Percentiles rank a stretch among this genome's conserved stretches.
These are phyloP conservation scores for Magnaporthiopsis incrustans DNA, from an alignment of 2,329 filamentous ascomycete species.

Conservation along the genomic window DNA sequence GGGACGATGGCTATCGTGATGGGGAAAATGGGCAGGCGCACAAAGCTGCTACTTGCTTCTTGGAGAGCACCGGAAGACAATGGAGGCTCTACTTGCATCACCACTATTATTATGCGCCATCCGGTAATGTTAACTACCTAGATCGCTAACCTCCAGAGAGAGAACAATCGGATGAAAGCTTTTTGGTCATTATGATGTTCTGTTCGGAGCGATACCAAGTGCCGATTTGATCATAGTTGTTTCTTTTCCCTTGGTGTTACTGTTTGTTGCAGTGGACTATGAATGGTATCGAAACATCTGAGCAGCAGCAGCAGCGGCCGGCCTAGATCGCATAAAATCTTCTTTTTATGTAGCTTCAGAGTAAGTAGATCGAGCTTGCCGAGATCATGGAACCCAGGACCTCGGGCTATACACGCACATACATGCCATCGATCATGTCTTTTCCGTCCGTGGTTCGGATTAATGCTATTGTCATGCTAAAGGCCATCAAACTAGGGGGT, in stretches of 20 bases:
- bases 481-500: background rate
- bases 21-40: background rate
- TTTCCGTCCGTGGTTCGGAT: background rate
- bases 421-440: background rate
- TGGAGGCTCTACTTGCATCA: background rate
- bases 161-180: background rate
- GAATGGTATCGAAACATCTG: too few relatives aligned
- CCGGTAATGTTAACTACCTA: background rate
- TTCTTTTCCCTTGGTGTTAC: too few relatives aligned
- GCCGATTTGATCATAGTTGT: too few relatives aligned
- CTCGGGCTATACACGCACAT: background rate
- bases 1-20: background rate
- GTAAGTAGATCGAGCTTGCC: too few relatives aligned
- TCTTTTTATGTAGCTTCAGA: too few relatives aligned
- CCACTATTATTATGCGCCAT: background rate
- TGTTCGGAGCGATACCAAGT: too few relatives aligned
- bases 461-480: background rate
- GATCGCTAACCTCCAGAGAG: background rate
- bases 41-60: background rate
- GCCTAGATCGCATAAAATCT: too few relatives aligned
- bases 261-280: too few relatives aligned
- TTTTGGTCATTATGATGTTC: background rate
- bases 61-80: background rate
- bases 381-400: too few relatives aligned
- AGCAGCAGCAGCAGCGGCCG: too few relatives aligned